Base-by-base conservation (phyloP, 495 filamentous ascomycete species). In the Hypoxylon subgilvum region DNA sequence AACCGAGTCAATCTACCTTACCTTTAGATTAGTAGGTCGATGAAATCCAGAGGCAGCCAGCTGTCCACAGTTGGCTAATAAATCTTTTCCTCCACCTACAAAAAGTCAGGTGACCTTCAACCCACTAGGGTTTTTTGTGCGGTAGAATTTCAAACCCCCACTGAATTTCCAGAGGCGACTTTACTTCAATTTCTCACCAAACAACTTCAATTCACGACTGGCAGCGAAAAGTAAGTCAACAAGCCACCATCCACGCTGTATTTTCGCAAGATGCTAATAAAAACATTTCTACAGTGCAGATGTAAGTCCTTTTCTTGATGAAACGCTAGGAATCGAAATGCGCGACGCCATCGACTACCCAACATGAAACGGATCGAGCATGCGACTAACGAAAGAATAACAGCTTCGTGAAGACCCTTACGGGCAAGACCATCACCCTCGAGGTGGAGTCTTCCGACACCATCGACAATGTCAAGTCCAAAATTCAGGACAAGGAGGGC, bases 401-500 rank as follows among this genome's bases (percentile, higher is more conserved):
- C 88, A 95, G 90, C 86, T 95, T 94, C 88, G 90, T 94, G 82
- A 93, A 94, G 84, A 93, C 90, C 82, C 87, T 94, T 67, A 94
- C 91, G 81, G 92, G 94, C 82, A 97, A 97, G 88, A 98, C 94
- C 79, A 98, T 97, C 86, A 97, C 94, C 80, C 90, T 98, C 73
- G 94, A 98, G 86, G 93, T 96, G 76, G 93, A 97, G 85, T 96
- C 91, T 75, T 89, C 86, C 73, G 93, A 97, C 82, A 97, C 94
- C 63, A 97, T 98, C 88, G 94, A 95, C 84, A 94, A 94, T 84
- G 90, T 95, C 75, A 95, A 93, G 83, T 82, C 83, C 76, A 95
- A 95, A 85, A 95, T 96, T 76, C 92, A 98, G 83, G 94, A 98
- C 80, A 98, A 98, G 88, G 94, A 98, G 80, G 94, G 94, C 69